Evolutionary conservation across 805 yeast species (phyloP), one percentile per base, ranked within the genome.

Genomic region (Candida tibetensis): DNA sequence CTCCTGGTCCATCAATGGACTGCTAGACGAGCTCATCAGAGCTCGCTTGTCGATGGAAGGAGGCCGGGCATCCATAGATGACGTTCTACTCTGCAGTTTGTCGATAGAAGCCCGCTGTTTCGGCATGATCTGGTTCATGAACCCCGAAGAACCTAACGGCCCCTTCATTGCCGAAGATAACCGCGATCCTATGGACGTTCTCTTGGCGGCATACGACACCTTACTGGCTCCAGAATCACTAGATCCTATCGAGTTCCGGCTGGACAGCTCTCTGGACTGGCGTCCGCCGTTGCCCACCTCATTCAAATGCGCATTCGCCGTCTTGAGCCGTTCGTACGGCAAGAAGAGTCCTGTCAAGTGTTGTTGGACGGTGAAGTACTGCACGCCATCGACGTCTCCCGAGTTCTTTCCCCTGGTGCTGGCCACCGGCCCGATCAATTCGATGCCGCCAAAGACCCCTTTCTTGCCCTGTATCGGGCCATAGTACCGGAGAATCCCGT

Each of bases 401-500:
- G 79, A 76, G 54, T 91, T 93, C 58, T 87, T 85, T 16, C 99
- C 99, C 38, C 77, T 68, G 4, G 66, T 55, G 0, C 75, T 64
- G 28, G 77, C 73, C 14, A 57, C 51, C 1, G 79, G 81, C 1
- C 85, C 90, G n/a, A 79, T 52, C 30, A 91, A 65, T 57, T 91
- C 97, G 4, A 91, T 73, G 2, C 99, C 99, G 4, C 90, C 96
- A 66, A 81, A 91, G 8, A 71, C 68, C 0, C 96, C 95, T 26
- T 46, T 43, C 53, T 85, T 87, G 16, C 82, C 82, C 16, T 79
- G 74, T 13, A 91, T 86, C 2, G 72, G 60, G 1, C 96, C 99
- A 15, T 81, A 69, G 58, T 74, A 90, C 42, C 79, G 71, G 36
- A 90, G 64, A 8, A 80, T 67, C 1, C 90, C 96, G 28, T 65